phyloP scores from a whole-genome alignment of 2,329 filamentous ascomycete species.

The Tolypocladium amazonense region DNA sequence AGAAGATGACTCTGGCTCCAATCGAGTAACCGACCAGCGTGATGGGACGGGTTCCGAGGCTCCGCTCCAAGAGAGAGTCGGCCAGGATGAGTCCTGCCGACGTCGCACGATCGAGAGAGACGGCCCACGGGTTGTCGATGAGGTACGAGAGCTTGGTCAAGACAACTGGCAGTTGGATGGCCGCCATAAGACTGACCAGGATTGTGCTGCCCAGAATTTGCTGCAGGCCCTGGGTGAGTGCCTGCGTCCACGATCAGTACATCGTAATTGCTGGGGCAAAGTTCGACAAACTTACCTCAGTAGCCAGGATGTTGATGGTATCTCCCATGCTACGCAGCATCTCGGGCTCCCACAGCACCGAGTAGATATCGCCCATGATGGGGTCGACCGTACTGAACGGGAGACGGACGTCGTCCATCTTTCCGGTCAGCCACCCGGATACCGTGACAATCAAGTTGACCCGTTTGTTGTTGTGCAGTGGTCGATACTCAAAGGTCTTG shows the following conservation, averaged over 20 bases:
- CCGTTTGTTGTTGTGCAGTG: slow-evolving; percentile 94
- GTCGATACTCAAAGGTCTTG: slow-evolving; percentile 92
- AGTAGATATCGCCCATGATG: slow-evolving; percentile 97
- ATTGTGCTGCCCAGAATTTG: slow-evolving; percentile 90
- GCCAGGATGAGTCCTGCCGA: slow-evolving; percentile 85
- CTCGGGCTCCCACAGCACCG: slow-evolving; percentile 93
- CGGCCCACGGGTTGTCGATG: slow-evolving; percentile 96
- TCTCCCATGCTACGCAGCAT: slow-evolving; percentile 97
- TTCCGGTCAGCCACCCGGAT: slow-evolving; percentile 97
- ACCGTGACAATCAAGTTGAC: slow-evolving; percentile 93
- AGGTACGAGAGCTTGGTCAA: slow-evolving; percentile 90
- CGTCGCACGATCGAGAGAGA: slow-evolving; percentile 86
- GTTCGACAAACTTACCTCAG: slow-evolving; percentile 56
- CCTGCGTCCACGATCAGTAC: slow-evolving; percentile 35
- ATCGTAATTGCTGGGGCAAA: neutral
- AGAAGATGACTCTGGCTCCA: slow-evolving; percentile 84
- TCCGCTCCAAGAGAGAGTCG: slow-evolving; percentile 85
- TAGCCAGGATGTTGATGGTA: slow-evolving; percentile 96
- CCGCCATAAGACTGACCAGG: slow-evolving; percentile 80
- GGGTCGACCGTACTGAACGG: slow-evolving; percentile 95
- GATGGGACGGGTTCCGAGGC: slow-evolving; percentile 80
- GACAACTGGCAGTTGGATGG: slow-evolving; percentile 82
- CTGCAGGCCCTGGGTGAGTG: slow-evolving; percentile 89
- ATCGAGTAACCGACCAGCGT: slow-evolving; percentile 93
- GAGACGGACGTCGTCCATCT: slow-evolving; percentile 88